A percentile compares a stretch with the other conserved stretches of the same genome.
Conservation (phyloP, 305 asterid species). For the Coffea humblotiana region DNA sequence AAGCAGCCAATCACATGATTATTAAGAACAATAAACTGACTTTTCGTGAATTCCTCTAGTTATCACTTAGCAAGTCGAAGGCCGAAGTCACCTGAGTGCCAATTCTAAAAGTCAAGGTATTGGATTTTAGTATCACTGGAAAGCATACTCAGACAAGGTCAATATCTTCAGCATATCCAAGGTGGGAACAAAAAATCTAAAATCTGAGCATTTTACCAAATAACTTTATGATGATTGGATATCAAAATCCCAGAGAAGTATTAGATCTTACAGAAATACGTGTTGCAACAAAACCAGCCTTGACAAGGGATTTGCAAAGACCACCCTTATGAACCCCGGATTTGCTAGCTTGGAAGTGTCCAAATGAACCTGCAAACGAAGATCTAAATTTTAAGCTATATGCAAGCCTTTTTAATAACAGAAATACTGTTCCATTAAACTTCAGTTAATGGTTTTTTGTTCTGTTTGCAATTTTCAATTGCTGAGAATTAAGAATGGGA, state of each 20-base stretch:
- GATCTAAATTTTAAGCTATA: conserved; percentile 1
- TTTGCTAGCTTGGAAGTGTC: conserved; percentile 96
- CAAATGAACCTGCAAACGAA: conserved; percentile 75
- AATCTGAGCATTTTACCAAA: not conserved
- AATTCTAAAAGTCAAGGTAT: not conserved
- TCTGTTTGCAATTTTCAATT: not conserved
- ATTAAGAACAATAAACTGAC: not conserved
- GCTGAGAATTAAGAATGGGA: not conserved
- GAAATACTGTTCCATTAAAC: not conserved
- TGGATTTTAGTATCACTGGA: not conserved
- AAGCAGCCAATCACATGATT: not conserved
- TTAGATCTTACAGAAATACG: conserved; percentile 75
- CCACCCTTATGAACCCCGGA: conserved; percentile 96
- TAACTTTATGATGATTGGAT: not conserved
- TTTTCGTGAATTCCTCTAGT: not conserved
- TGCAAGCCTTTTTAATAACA: not conserved
- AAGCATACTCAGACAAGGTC: not conserved
- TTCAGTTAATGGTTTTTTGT: not conserved
- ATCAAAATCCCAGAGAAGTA: conserved; percentile 7
- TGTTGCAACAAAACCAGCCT: conserved; percentile 95
- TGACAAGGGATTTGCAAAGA: conserved; percentile 64
- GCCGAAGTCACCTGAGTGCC: too few species aligned
- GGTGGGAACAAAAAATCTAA: too few species aligned
- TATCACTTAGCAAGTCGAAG: not conserved
- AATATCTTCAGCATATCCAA: not conserved